Percentiles rank a stretch among this genome's conserved stretches.
These are phyloP conservation scores for Pleurotus tuber-regium DNA, from an alignment of 768 basidiomycete species.

Conservation along the genomic window DNA sequence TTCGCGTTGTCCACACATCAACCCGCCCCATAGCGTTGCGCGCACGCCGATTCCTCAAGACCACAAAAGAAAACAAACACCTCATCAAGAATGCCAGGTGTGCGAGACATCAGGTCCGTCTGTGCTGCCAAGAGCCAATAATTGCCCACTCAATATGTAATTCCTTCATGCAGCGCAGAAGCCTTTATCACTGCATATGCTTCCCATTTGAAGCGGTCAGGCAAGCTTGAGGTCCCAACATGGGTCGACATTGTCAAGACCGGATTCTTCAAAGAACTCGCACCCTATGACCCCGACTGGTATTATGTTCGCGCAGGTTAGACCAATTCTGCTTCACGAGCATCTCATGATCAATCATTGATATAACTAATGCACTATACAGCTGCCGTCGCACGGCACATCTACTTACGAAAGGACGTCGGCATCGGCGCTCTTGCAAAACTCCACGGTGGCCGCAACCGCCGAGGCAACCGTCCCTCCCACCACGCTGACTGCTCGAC, in stretches of 20 bases:
- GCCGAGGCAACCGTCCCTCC: conserved; percentile 94
- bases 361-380: conserved; percentile 9
- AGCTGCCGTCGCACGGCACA: conserved; percentile 98
- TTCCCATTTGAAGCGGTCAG: conserved; percentile 95
- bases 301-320: conserved; percentile 97
- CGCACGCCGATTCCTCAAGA: conserved; percentile 48
- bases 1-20: conserved; percentile 9
- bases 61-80: conserved; percentile 17
- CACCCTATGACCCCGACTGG: conserved; percentile 99
- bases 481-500: conserved; percentile 88
- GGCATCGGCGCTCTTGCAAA: conserved; percentile 92
- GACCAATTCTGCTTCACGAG: conserved; percentile 17
- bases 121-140: conserved; percentile 10
- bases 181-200: conserved; percentile 93
- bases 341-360: not conserved
- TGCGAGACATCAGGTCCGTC: conserved; percentile 74
- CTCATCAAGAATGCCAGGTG: conserved; percentile 70
- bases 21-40: conserved; percentile 17
- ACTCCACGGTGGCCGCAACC: conserved; percentile 94
- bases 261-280: conserved; percentile 95
- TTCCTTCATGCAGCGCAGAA: conserved; percentile 63
- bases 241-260: conserved; percentile 99
- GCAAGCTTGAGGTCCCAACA: conserved; percentile 98
- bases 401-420: conserved; percentile 98
- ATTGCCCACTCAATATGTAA: conserved; percentile 20